Evolutionary conservation across 139 green algal species (phyloP).

Genomic region (Raphidocelis subcapitata): DNA sequence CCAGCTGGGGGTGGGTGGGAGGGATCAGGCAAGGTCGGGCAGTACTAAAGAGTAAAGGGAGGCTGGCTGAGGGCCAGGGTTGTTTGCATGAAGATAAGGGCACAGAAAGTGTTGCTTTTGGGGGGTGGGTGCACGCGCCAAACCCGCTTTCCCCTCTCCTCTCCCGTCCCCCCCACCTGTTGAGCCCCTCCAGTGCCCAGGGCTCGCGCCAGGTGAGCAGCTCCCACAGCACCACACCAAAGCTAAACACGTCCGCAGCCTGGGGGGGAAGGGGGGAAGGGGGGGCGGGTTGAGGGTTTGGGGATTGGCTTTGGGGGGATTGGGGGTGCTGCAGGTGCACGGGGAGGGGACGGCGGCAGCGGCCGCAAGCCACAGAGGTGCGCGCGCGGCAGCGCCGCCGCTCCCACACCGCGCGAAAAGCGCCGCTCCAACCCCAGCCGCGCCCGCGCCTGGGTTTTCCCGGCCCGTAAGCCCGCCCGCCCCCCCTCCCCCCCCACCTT

Average conservation of each 20-base stretch:
- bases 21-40: too few relatives aligned
- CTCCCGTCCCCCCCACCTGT: background rate
- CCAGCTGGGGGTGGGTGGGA: slow-evolving; percentile 1
- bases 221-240: slow-evolving; percentile 71
- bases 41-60: too few relatives aligned
- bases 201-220: slow-evolving; percentile 74
- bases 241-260: slow-evolving; percentile 22
- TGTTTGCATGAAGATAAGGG: too few relatives aligned
- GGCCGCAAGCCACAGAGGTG: background rate
- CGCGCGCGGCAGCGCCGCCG: background rate
- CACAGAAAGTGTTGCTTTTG: too few relatives aligned
- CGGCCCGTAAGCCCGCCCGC: background rate
- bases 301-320: too few relatives aligned
- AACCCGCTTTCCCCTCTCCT: background rate
- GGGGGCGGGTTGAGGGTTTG: too few relatives aligned
- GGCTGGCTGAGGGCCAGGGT: too few relatives aligned
- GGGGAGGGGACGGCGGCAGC: background rate
- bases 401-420: background rate
- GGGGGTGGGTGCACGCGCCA: background rate
- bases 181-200: background rate
- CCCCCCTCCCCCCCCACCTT: slow-evolving; percentile 4
- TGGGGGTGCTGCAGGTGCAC: too few relatives aligned
- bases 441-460: too few relatives aligned
- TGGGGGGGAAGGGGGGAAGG: background rate
- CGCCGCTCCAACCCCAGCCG: background rate